Conservation (phyloP, 768 basidiomycete species). For the Russula virescens region DNA sequence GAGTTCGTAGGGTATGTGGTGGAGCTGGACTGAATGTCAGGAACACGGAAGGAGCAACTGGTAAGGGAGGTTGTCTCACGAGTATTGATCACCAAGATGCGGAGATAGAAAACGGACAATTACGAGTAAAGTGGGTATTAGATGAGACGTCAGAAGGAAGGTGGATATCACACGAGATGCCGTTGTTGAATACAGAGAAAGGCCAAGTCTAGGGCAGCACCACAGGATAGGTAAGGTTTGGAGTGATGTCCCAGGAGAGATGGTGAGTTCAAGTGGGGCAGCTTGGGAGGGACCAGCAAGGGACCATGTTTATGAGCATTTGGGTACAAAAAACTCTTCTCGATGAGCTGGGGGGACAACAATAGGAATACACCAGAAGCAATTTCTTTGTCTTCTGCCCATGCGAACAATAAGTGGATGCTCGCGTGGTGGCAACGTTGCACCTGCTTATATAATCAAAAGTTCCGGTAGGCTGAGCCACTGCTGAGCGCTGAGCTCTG, state of each 20-base stretch:
- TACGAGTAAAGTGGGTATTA: background rate
- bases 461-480: too few relatives aligned
- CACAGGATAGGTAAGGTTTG: background rate
- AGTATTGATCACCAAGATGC: background rate
- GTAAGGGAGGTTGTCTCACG: background rate
- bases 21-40: background rate
- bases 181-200: background rate
- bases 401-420: background rate
- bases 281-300: too few relatives aligned
- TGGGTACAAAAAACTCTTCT: background rate
- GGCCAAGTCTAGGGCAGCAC: background rate
- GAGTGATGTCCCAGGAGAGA: background rate
- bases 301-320: background rate
- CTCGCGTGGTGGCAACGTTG: too few relatives aligned
- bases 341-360: background rate
- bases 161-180: background rate
- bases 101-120: slow-evolving; percentile 12
- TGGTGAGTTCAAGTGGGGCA: background rate
- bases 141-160: background rate
- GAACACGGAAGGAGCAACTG: background rate
- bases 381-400: background rate
- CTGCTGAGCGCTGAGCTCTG: too few relatives aligned
- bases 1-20: background rate
- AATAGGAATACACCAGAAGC: background rate
- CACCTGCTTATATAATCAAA: background rate